Conservation (phyloP, 1,284 basidiomycete species). For the Polyporus tsugae region DNA sequence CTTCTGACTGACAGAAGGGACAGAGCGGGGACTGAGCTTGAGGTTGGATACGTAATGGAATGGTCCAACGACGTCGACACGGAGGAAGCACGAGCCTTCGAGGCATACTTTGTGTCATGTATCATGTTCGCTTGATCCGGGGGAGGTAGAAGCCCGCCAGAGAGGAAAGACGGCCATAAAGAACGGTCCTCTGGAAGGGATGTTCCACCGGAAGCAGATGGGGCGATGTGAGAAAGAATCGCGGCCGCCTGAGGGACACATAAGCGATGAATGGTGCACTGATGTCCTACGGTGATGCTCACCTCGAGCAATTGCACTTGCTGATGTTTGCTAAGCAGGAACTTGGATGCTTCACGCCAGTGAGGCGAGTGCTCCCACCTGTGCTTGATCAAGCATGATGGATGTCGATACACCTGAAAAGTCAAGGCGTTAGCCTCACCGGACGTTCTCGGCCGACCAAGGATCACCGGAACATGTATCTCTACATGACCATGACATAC, state of each 20-base stretch:
- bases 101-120: slow-evolving; percentile 17
- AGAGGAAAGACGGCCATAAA: slow-evolving; percentile 83
- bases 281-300: slow-evolving; percentile 32
- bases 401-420: slow-evolving; percentile 88
- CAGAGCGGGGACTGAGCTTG: slow-evolving; percentile 52
- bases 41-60: slow-evolving; percentile 41
- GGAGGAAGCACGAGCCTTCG: slow-evolving; percentile 31
- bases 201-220: slow-evolving; percentile 67
- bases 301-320: slow-evolving; percentile 97
- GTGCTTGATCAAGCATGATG: slow-evolving; percentile 95
- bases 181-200: slow-evolving; percentile 94
- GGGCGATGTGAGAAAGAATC: slow-evolving; percentile 87
- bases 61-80: slow-evolving; percentile 33
- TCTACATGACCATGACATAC: not conserved
- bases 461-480: not conserved
- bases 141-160: slow-evolving; percentile 70
- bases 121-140: slow-evolving; percentile 46
- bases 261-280: not conserved
- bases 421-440: slow-evolving; percentile 3
- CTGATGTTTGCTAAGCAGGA: slow-evolving; percentile 95
- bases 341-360: slow-evolving; percentile 96
- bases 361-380: slow-evolving; percentile 98
- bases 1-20: slow-evolving; percentile 32
- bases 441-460: not conserved
- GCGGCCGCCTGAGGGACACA: slow-evolving; percentile 78